These are phyloP conservation scores for Trypanosoma conorhini DNA, from an alignment of 208 protist species.

Conservation along the genomic window DNA sequence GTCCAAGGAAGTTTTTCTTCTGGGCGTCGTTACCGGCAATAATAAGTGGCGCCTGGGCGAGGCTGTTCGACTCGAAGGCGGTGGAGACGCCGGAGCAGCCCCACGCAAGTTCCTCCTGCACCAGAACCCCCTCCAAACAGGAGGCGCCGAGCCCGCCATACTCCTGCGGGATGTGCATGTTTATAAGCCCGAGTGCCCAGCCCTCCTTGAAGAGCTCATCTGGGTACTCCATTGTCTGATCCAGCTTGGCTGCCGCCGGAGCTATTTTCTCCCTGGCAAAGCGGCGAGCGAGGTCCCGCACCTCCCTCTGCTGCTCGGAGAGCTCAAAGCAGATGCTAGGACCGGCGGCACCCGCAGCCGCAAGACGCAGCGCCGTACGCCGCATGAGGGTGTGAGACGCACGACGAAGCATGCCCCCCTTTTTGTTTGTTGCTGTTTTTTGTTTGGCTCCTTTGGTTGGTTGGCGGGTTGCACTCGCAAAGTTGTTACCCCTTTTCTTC, in stretches of 20 bases:
- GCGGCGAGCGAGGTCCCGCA: conserved; percentile 68
- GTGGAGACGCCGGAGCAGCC: conserved; percentile 88
- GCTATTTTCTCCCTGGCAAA: conserved; percentile 84
- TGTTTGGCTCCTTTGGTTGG: background rate
- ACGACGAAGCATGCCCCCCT: conserved; percentile 17
- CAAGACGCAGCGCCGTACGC: conserved; percentile 12
- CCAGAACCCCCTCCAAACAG: conserved; percentile 70
- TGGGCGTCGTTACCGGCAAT: conserved; percentile 86
- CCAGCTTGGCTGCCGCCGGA: conserved; percentile 68
- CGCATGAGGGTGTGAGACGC: conserved; percentile 3
- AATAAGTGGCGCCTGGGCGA: conserved; percentile 79
- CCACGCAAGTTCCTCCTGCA: conserved; percentile 88
- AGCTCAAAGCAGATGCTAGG: conserved; percentile 77
- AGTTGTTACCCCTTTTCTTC: background rate
- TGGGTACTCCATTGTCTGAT: conserved; percentile 74
- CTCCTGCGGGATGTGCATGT: conserved; percentile 80
- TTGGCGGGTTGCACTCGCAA: background rate
- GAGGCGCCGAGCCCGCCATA: conserved; percentile 79
- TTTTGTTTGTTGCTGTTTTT: conserved; percentile 4
- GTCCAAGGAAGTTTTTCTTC: conserved; percentile 89
- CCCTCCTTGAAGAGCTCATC: conserved; percentile 79
- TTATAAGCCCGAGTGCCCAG: conserved; percentile 83
- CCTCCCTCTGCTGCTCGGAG: conserved; percentile 69
- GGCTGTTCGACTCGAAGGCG: conserved; percentile 81
- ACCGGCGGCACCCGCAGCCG: conserved; percentile 30